These are phyloP conservation scores for Stagonosporopsis vannaccii DNA, from an alignment of 2,329 filamentous ascomycete species.

Conservation along the genomic window DNA sequence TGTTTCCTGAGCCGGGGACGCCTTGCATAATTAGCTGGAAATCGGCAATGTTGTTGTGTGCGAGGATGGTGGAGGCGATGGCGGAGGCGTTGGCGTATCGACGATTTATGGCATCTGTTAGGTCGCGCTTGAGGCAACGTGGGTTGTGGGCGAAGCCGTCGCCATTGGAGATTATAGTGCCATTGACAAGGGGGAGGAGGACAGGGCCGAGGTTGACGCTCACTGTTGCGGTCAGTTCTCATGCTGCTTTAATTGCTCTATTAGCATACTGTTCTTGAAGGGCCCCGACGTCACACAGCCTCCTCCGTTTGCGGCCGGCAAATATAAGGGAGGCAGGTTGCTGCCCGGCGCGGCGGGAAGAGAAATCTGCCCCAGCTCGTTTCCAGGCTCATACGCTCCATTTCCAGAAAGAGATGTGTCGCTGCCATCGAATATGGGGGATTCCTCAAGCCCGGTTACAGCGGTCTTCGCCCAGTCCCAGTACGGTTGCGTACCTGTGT, in stretches of 20 bases:
- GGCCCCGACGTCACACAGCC: constrained; percentile 31
- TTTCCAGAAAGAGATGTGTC: constrained; percentile 45
- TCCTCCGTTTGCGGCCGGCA: constrained; percentile 21
- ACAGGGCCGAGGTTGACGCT: constrained; percentile 31
- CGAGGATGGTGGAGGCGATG: neutral
- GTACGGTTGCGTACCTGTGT: constrained; percentile 50
- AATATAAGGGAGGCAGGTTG: constrained; percentile 16
- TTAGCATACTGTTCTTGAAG: constrained; percentile 18
- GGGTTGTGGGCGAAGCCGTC: neutral
- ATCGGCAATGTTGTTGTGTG: neutral
- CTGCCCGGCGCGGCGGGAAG: neutral
- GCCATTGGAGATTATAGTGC: neutral
- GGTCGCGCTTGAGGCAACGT: neutral
- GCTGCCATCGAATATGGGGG: constrained; percentile 31
- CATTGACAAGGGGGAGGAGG: neutral
- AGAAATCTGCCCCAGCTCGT: constrained; percentile 11
- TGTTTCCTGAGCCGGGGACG: neutral
- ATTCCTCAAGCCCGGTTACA: constrained; percentile 47
- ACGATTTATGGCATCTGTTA: neutral
- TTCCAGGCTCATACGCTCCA: constrained; percentile 25
- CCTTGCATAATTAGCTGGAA: neutral
- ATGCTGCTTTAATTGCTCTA: neutral
- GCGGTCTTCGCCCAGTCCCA: constrained; percentile 55
- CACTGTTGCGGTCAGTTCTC: neutral
- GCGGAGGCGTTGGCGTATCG: neutral